Base-by-base conservation (phyloP, 2,329 filamentous ascomycete genomes). In the Knufia petricola region DNA sequence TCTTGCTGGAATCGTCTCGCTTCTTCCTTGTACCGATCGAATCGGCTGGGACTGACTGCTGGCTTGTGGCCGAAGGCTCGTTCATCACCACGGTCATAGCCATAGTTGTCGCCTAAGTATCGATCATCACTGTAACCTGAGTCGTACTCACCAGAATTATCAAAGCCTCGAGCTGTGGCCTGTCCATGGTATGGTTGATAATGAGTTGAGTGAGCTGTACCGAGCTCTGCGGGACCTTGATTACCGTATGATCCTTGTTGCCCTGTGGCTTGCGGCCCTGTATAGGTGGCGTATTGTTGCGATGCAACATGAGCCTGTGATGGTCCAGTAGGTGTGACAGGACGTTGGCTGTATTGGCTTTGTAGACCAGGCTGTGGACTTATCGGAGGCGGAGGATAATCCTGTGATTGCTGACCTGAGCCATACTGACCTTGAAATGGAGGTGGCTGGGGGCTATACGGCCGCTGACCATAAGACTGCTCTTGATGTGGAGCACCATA, bases 81-180 rank as follows among this genome's bases (percentile, higher is more conserved):
- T 13, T 53, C 53, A 17, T 79, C 49, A n/a, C 53, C 56, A 30
- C 46, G 32, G 17, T 69, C 60, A 73, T 70, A 51, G 15, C 47
- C 43, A 42, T 52, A 53, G 21, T 39, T 21, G 42, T 47, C 48
- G 37, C 51, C 55, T 34, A 53, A 51, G 12, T 53, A 52, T 28
- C 54, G 49, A 73, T 70, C 21, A 71, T 69, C 46, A 88, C 42
- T 46, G n/a, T 50, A 46, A 30, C 49, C 50, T 17, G 36, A 20
- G 2, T 28, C 43, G 30, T 52, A 47, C 2, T 57, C 57, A 20
- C 30, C 31, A 23, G 8, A 9, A 36, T 17, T 30, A 23, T 52
- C 56, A 37, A 58, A 36, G 4, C 55, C 56, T 44, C 56, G 46
- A 30, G 45, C 42, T 28, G 56, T 48, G 17, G 49, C 40, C 15